Conservation (phyloP, 306 rosid species). For the Albizia julibrissin region DNA sequence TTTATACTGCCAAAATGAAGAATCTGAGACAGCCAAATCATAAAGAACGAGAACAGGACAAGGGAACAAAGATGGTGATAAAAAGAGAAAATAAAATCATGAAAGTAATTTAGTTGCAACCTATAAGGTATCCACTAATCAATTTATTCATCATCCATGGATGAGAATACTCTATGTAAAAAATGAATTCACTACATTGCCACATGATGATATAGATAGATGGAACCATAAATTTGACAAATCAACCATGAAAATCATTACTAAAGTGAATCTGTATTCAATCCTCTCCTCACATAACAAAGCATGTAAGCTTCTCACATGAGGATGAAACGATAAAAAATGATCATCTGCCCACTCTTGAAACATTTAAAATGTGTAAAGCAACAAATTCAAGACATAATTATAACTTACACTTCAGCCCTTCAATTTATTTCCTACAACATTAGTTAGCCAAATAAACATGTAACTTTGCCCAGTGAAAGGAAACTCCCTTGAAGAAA, state of each 20-base stretch:
- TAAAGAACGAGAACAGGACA: slow-evolving; percentile 40
- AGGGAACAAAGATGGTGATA: slow-evolving; percentile 25
- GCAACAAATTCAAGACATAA: not conserved
- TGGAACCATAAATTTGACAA: not conserved
- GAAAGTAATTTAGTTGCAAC: slow-evolving; percentile 4
- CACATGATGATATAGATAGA: not conserved
- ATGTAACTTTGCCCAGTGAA: not conserved
- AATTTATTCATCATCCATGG: not conserved
- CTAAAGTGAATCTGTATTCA: not conserved
- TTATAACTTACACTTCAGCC: not conserved
- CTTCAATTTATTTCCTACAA: not conserved
- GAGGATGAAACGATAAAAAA: not conserved
- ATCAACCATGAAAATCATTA: not conserved
- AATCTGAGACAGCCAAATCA: slow-evolving; percentile 77
- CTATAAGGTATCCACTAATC: not conserved
- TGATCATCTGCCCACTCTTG: not conserved
- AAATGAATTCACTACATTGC: not conserved
- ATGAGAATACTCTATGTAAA: not conserved
- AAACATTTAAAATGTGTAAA: not conserved
- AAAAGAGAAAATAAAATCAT: slow-evolving; percentile 23
- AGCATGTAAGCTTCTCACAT: not conserved
- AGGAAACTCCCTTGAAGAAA: not conserved
- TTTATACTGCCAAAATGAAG: slow-evolving; percentile 93
- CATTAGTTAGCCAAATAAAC: not conserved
- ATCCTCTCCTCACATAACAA: not conserved